Percentiles rank a stretch among this genome's conserved stretches.
Evolutionary conservation across 352 stramenopile genomes (phyloP).

Genomic region (Thalassiosira livingstoniorum): DNA sequence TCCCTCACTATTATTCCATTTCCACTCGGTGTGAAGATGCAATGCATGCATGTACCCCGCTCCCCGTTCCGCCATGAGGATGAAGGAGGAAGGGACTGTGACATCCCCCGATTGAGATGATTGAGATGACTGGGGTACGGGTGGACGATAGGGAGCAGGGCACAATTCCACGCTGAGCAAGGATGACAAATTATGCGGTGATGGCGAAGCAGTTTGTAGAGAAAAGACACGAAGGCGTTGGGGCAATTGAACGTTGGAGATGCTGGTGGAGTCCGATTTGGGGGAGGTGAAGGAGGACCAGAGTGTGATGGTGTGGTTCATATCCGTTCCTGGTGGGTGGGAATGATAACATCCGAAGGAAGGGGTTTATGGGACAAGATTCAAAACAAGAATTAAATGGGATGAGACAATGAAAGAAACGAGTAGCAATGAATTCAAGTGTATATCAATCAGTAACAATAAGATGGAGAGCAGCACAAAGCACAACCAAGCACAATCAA

Average conservation of each 20-base stretch:
- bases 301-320: slow-evolving; percentile 64
- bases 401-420: no score
- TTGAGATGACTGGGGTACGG: no score
- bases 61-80: slow-evolving; percentile 67
- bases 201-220: slow-evolving; percentile 3
- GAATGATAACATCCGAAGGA: no score
- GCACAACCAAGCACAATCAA: no score
- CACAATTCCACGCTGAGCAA: slow-evolving; percentile 46
- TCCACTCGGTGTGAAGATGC: slow-evolving; percentile 71
- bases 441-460: no score
- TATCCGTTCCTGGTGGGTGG: slow-evolving; percentile 44
- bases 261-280: slow-evolving; percentile 50
- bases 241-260: not conserved
- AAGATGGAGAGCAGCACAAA: no score
- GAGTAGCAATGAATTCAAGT: no score
- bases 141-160: slow-evolving; percentile 43
- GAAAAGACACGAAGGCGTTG: slow-evolving; percentile 1
- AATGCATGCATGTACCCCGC: slow-evolving; percentile 65
- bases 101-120: slow-evolving; percentile 31
- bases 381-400: no score
- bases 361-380: no score
- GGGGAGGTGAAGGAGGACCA: slow-evolving; percentile 70
- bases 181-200: slow-evolving; percentile 20
- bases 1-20: no score
- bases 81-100: slow-evolving; percentile 67